Percentiles rank a stretch among this genome's conserved stretches.
These are phyloP conservation scores for Lathyrus aphaca DNA, from an alignment of 306 rosid genomes.

Conservation along the genomic window DNA sequence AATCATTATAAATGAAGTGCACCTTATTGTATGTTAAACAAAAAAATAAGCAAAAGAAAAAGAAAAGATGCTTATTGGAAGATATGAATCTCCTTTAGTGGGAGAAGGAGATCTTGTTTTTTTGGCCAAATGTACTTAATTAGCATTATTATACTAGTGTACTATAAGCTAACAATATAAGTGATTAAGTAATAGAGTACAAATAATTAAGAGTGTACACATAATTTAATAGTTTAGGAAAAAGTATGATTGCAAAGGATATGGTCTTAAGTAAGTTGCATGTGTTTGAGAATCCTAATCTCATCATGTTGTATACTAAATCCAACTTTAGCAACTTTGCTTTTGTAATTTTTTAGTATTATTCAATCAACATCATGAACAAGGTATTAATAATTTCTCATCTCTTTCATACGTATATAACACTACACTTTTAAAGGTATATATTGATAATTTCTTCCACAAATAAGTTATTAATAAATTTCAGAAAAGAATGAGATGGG, in stretches of 20 bases:
- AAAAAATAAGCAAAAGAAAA: slow-evolving; percentile 5
- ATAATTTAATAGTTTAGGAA: slow-evolving; percentile 19
- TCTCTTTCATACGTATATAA: slow-evolving; percentile 42
- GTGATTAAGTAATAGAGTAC: slow-evolving; percentile 21
- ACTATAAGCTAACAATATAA: slow-evolving; percentile 20
- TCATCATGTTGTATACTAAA: slow-evolving; percentile 54
- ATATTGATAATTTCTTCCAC: neutral
- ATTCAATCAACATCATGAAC: slow-evolving; percentile 40
- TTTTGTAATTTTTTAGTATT: slow-evolving; percentile 37
- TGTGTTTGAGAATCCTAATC: slow-evolving; percentile 78
- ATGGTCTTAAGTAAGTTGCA: slow-evolving; percentile 69
- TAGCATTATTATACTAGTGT: slow-evolving; percentile 26
- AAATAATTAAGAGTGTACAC: neutral
- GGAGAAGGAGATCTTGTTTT: slow-evolving; percentile 37
- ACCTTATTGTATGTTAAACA: neutral
- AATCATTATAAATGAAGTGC: slow-evolving; percentile 4
- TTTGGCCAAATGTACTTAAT: slow-evolving; percentile 24
- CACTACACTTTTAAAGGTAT: slow-evolving; percentile 7
- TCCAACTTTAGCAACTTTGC: slow-evolving; percentile 47
- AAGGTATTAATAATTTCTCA: slow-evolving; percentile 42
- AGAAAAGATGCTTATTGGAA: slow-evolving; percentile 30
- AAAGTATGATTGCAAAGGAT: slow-evolving; percentile 72
- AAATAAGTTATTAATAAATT: neutral
- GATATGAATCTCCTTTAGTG: slow-evolving; percentile 39
- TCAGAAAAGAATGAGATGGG: slow-evolving; percentile 43